Conservation (phyloP, 192 early-diverging fungal species). For the Coemansia sp. region DNA sequence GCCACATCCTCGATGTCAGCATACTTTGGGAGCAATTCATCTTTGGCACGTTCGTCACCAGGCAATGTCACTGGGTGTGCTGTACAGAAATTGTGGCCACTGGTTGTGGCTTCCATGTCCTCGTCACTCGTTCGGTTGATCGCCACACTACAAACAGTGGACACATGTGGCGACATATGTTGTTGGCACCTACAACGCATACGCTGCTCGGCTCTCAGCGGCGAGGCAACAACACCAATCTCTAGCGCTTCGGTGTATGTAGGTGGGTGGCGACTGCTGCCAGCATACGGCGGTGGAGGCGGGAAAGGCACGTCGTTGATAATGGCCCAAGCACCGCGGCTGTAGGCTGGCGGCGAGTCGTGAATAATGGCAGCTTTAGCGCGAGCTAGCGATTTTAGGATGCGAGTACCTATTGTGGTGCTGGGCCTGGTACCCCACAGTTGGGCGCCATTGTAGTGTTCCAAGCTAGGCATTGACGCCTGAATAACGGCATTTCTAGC, state of each 20-base stretch:
- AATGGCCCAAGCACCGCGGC: constrained; percentile 47
- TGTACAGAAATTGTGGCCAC: background rate
- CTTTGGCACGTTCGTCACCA: background rate
- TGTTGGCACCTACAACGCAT: constrained; percentile 3
- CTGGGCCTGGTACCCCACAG: constrained; percentile 3
- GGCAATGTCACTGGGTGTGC: background rate
- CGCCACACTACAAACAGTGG: constrained; percentile 12
- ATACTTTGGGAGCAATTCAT: constrained; percentile 24
- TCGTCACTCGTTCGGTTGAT: background rate
- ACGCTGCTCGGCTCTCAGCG: constrained; percentile 40
- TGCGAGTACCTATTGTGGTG: constrained; percentile 16
- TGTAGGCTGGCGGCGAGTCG: constrained; percentile 28
- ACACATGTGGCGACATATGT: background rate
- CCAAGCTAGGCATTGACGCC: background rate
- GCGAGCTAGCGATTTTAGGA: constrained; percentile 30
- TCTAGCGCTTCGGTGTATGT: constrained; percentile 47
- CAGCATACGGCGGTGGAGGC: constrained; percentile 45
- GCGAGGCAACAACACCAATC: constrained; percentile 51
- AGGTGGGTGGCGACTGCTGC: constrained; percentile 42
- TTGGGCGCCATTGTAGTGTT: background rate
- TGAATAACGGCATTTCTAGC: background rate
- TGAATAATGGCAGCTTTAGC: constrained; percentile 21
- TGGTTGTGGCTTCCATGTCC: constrained; percentile 11
- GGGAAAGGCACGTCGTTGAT: constrained; percentile 53
- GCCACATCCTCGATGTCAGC: constrained; percentile 9